These are phyloP conservation scores for Phytophthora pluvialis DNA, from an alignment of 352 stramenopile genomes.

Conservation along the genomic window DNA sequence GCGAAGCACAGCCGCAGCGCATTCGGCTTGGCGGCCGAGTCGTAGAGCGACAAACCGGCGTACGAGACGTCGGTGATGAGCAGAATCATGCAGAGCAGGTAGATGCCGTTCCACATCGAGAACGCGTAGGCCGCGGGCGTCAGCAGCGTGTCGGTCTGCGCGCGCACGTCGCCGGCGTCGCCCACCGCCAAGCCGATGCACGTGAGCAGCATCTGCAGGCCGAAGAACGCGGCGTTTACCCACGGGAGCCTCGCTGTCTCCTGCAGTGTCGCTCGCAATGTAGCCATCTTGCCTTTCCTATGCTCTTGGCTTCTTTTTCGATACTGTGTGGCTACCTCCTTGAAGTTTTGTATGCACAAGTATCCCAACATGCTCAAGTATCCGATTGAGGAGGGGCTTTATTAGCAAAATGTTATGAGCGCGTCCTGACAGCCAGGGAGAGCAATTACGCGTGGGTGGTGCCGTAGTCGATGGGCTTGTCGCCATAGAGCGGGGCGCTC, in stretches of 20 bases:
- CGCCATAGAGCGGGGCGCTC: constrained; percentile 46
- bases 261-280: constrained; percentile 6
- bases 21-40: constrained; percentile 47
- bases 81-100: constrained; percentile 64
- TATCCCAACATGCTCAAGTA: background rate
- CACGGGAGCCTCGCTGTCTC: constrained; percentile 42
- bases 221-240: constrained; percentile 64
- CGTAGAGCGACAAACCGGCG: constrained; percentile 55
- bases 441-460: constrained; percentile 32
- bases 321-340: constrained; percentile 32
- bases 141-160: constrained; percentile 53
- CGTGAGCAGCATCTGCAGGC: constrained; percentile 55
- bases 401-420: constrained; percentile 18
- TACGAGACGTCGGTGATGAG: constrained; percentile 61
- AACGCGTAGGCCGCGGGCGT: constrained; percentile 64
- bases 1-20: constrained; percentile 62
- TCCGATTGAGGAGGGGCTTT: constrained; percentile 10
- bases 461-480: constrained; percentile 59
- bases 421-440: constrained; percentile 2
- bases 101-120: constrained; percentile 75
- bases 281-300: constrained; percentile 15
- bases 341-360: constrained; percentile 21
- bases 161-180: constrained; percentile 30
- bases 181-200: constrained; percentile 42
- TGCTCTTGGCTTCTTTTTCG: constrained; percentile 21